These are phyloP conservation scores for Fusarium citri DNA, from an alignment of 2,329 filamentous ascomycete species.

Conservation along the genomic window DNA sequence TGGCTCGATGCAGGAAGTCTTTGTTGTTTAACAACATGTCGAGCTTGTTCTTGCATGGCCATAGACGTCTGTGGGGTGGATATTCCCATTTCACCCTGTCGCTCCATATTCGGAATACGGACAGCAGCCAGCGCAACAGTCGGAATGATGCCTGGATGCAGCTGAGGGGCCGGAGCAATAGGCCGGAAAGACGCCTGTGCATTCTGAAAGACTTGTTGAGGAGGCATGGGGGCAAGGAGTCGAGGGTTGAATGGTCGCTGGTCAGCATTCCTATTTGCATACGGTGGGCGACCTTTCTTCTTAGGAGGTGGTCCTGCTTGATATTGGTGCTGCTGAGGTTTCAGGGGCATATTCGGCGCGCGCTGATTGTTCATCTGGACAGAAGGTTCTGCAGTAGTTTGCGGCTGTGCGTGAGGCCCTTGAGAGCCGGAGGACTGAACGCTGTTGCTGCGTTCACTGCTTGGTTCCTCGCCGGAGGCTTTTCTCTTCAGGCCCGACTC, in stretches of 20 bases:
- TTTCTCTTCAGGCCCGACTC: slow-evolving; percentile 50
- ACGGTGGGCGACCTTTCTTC: slow-evolving; percentile 60
- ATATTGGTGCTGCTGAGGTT: slow-evolving; percentile 7
- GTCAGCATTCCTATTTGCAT: slow-evolving; percentile 56
- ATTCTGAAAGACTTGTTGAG: slow-evolving; percentile 17
- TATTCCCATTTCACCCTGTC: background rate
- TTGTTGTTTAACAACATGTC: background rate
- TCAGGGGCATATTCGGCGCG: slow-evolving; percentile 26
- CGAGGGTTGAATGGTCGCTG: slow-evolving; percentile 50
- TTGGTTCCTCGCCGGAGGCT: slow-evolving; percentile 45
- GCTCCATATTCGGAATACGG: background rate
- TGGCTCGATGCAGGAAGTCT: background rate
- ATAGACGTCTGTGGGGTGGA: background rate
- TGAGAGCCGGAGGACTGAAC: slow-evolving; percentile 1
- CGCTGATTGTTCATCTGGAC: slow-evolving; percentile 43
- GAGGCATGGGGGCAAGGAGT: slow-evolving; percentile 48
- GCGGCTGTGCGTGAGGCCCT: slow-evolving; percentile 9
- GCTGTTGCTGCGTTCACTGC: slow-evolving; percentile 46
- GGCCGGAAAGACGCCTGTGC: slow-evolving; percentile 3
- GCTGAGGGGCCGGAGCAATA: slow-evolving; percentile 25
- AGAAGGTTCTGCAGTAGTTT: background rate
- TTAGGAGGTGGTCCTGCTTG: slow-evolving; percentile 39
- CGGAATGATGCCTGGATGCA: background rate
- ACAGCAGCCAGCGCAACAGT: background rate
- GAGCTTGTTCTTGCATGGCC: background rate